Conservation (phyloP, 345 rosid genomes). For the Bruguiera parviflora region DNA sequence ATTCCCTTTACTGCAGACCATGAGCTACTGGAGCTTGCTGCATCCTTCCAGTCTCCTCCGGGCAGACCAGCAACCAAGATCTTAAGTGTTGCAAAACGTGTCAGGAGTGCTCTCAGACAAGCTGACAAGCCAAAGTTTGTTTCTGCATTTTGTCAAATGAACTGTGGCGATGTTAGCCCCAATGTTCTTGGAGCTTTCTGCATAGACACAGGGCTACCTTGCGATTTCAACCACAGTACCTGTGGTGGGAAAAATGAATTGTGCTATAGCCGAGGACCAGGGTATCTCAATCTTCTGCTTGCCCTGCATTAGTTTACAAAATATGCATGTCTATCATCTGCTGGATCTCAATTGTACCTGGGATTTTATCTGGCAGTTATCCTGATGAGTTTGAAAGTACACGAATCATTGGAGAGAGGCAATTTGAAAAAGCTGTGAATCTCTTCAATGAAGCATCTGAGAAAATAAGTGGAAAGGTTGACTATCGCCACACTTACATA, state of each 20-base stretch:
- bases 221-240: conserved; percentile 95
- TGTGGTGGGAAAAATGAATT: conserved; percentile 83
- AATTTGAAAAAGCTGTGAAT: conserved; percentile 65
- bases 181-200: conserved; percentile 94
- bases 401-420: conserved; percentile 80
- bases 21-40: conserved; percentile 79
- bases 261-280: conserved; percentile 95
- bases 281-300: conserved; percentile 37
- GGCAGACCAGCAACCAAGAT: conserved; percentile 60
- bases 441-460: conserved; percentile 79
- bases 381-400: conserved; percentile 98
- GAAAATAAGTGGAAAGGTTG: conserved; percentile 67
- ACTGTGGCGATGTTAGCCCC: conserved; percentile 97
- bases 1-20: conserved; percentile 42
- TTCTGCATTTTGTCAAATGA: conserved; percentile 90
- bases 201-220: conserved; percentile 74
- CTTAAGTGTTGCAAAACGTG: conserved; percentile 67
- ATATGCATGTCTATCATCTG: neutral
- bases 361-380: conserved; percentile 36
- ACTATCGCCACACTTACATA: conserved; percentile 61
- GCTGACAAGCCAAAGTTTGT: conserved; percentile 74
- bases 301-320: neutral
- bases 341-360: no score
- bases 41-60: conserved; percentile 63
- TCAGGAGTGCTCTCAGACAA: conserved; percentile 65